Percentiles rank a stretch among this genome's conserved stretches.
Conservation (phyloP, 441 rosid genomes). For the Hura crepitans region DNA sequence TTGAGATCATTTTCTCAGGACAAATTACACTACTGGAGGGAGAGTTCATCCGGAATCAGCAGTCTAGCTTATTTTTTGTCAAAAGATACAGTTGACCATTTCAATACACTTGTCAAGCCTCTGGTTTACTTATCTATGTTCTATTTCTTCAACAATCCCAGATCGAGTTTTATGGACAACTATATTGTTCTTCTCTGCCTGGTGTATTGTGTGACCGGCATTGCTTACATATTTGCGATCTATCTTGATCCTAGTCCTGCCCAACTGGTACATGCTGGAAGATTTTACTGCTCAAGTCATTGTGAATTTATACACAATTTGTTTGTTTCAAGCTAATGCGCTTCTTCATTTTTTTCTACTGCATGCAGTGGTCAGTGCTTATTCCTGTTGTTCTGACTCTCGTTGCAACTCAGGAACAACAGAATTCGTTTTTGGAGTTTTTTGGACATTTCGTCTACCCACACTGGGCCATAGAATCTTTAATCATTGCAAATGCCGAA, state of each 20-base stretch:
- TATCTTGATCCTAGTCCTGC: constrained; percentile 73
- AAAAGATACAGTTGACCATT: constrained; percentile 79
- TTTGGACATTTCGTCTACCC: constrained; percentile 64
- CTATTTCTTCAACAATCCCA: constrained; percentile 83
- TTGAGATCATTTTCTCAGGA: constrained; percentile 81
- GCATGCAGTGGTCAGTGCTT: constrained; percentile 80
- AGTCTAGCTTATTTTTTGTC: constrained; percentile 88
- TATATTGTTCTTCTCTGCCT: constrained; percentile 72
- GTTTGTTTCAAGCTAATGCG: constrained; percentile 7
- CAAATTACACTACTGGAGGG: constrained; percentile 88
- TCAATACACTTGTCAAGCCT: constrained; percentile 78
- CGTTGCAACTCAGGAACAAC: constrained; percentile 51
- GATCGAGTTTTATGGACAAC: constrained; percentile 75
- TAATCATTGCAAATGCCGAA: constrained; percentile 71
- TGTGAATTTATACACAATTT: background rate
- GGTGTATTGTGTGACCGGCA: constrained; percentile 87
- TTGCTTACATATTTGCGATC: constrained; percentile 80
- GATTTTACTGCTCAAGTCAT: constrained; percentile 4
- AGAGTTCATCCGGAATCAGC: constrained; percentile 81
- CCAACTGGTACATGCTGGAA: constrained; percentile 58
- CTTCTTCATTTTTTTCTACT: background rate
- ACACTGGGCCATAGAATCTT: constrained; percentile 87
- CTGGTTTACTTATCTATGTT: constrained; percentile 89
- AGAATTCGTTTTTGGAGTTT: constrained; percentile 31
- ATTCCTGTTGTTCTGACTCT: constrained; percentile 91